Evolutionary conservation across 148 eudicot species (phyloP).

Genomic region (Cornus kousa): DNA sequence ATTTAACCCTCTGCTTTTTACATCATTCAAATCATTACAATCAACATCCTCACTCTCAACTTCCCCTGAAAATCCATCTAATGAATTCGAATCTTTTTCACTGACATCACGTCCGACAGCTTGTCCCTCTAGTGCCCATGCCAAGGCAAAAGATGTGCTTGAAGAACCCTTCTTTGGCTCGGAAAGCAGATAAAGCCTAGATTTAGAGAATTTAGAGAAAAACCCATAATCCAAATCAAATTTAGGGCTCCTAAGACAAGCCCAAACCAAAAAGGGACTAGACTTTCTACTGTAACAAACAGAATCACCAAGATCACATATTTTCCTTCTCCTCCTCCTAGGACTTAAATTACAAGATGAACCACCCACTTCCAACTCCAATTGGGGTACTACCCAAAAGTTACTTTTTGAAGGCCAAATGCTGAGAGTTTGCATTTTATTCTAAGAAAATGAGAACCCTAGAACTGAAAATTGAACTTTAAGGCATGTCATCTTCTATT

Average conservation of each 20-base stretch:
- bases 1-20: conserved; percentile 15
- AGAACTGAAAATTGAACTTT: neutral
- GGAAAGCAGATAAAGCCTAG: conserved; percentile 15
- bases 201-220: conserved; percentile 22
- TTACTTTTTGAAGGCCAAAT: conserved; percentile 51
- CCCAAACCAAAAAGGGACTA: conserved; percentile 21
- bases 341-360: conserved; percentile 27
- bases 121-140: conserved; percentile 51
- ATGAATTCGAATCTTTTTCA: conserved; percentile 27
- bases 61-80: conserved; percentile 20
- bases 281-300: conserved; percentile 11
- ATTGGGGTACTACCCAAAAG: conserved; percentile 35
- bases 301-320: conserved; percentile 19
- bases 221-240: conserved; percentile 23
- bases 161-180: conserved; percentile 16
- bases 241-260: conserved; percentile 9
- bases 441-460: neutral
- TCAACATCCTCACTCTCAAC: conserved; percentile 13
- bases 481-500: conserved; percentile 12
- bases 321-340: conserved; percentile 38
- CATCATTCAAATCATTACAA: conserved; percentile 12
- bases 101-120: conserved; percentile 26
- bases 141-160: conserved; percentile 33
- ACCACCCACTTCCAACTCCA: conserved; percentile 42
- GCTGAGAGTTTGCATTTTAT: conserved; percentile 66